Evolutionary conservation across 2,329 filamentous ascomycete species (phyloP).

Genomic region (Scedosporium apiospermum): DNA sequence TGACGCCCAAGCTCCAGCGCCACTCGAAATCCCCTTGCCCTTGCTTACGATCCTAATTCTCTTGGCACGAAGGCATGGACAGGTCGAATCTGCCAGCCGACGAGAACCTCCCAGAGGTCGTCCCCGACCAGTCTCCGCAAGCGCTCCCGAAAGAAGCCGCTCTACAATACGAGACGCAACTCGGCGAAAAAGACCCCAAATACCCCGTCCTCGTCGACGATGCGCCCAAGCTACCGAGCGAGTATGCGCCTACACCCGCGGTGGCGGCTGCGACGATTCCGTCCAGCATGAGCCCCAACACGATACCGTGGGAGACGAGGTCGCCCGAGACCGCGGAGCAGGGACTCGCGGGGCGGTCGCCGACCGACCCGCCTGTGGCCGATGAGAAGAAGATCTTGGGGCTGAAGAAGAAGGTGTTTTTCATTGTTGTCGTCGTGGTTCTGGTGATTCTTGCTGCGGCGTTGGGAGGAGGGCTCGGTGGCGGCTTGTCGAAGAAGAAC

Average conservation of each 20-base stretch:
- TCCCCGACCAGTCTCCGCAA: slow-evolving; percentile 5
- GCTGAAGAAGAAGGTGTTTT: slow-evolving; percentile 10
- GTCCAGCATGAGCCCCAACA: not conserved
- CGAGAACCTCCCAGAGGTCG: slow-evolving; percentile 7
- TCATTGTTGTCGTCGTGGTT: slow-evolving; percentile 9
- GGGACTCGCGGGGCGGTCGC: not conserved
- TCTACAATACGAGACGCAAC: not conserved
- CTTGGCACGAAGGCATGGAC: not conserved
- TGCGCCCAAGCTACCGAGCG: not conserved
- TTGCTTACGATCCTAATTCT: too few relatives aligned
- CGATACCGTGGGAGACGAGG: not conserved
- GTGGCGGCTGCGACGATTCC: not conserved
- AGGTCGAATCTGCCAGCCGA: not conserved
- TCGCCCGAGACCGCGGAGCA: not conserved
- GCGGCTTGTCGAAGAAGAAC: slow-evolving; percentile 1
- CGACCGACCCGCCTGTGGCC: not conserved
- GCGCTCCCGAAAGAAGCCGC: not conserved
- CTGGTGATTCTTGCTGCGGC: slow-evolving; percentile 11
- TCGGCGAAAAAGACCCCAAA: slow-evolving; percentile 2
- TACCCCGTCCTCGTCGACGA: not conserved
- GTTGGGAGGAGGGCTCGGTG: slow-evolving; percentile 12
- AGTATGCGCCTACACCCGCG: not conserved
- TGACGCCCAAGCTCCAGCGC: not conserved
- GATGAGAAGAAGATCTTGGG: slow-evolving; percentile 9
- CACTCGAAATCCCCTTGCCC: not conserved